phyloP scores from a whole-genome alignment of 2,329 filamentous ascomycete species.

The Fulvia fulva region DNA sequence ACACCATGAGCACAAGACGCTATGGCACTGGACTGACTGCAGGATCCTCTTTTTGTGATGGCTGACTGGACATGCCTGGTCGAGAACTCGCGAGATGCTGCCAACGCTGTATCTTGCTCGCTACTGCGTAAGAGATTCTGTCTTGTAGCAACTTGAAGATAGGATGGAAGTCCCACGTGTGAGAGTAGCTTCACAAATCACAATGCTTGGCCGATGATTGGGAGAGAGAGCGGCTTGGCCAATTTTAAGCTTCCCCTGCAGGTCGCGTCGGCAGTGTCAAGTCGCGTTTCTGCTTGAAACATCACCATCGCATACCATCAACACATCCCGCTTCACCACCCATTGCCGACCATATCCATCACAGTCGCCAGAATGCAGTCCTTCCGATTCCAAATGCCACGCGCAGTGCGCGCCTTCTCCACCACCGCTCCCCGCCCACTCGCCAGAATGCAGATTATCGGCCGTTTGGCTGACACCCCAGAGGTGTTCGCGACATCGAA shows the following conservation, averaged over 20 bases:
- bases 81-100: too few relatives aligned
- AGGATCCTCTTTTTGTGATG: too few relatives aligned
- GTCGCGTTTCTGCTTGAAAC: background rate
- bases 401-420: conserved; percentile 47
- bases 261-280: background rate
- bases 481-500: conserved; percentile 67
- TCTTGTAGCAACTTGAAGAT: background rate
- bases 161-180: background rate
- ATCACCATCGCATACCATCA: background rate
- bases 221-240: background rate
- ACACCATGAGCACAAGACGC: background rate
- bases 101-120: too few relatives aligned
- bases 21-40: background rate
- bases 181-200: background rate
- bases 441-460: conserved; percentile 81
- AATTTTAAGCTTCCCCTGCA: background rate
- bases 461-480: conserved; percentile 75
- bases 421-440: conserved; percentile 59
- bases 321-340: background rate
- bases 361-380: conserved; percentile 41
- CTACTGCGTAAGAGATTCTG: too few relatives aligned
- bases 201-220: background rate
- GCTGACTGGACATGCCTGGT: background rate
- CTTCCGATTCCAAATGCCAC: conserved; percentile 48
- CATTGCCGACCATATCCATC: conserved; percentile 4